Evolutionary conservation across 1,284 basidiomycete species (phyloP).

Genomic region (Cutaneotrichosporon cyanovorans): DNA sequence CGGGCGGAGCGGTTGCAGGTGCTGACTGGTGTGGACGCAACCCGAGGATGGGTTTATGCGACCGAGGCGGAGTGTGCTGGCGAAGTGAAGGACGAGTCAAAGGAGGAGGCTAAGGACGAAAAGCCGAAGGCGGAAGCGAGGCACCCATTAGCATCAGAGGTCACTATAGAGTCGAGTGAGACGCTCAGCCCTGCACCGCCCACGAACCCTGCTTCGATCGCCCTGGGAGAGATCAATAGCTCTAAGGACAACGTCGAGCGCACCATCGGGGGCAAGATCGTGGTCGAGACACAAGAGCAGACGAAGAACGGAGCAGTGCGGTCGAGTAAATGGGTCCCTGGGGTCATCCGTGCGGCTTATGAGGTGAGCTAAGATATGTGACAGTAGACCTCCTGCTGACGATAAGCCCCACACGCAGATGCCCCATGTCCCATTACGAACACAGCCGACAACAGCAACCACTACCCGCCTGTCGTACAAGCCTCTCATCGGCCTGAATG

Average conservation of each 20-base stretch:
- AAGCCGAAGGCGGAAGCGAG: neutral
- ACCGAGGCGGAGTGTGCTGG: conserved; percentile 16
- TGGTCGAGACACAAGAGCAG: conserved; percentile 20
- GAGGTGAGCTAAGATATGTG: conserved; percentile 25
- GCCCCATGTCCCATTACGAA: conserved; percentile 38
- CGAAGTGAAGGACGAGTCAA: conserved; percentile 4
- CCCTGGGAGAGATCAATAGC: conserved; percentile 5
- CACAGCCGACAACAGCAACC: conserved; percentile 31
- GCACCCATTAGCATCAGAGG: conserved; percentile 15
- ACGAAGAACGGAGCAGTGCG: conserved; percentile 10
- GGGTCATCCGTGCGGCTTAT: conserved; percentile 31
- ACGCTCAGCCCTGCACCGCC: conserved; percentile 13
- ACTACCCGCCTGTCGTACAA: conserved; percentile 24
- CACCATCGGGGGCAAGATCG: conserved; percentile 19
- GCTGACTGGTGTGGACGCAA: conserved; percentile 35
- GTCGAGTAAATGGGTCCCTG: conserved; percentile 24
- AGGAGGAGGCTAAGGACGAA: neutral
- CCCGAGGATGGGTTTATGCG: conserved; percentile 32
- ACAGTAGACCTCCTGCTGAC: neutral
- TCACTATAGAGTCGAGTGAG: conserved; percentile 15
- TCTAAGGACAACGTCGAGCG: conserved; percentile 1
- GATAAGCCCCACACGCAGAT: conserved; percentile 41
- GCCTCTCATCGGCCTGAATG: conserved; percentile 24
- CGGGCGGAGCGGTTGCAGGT: conserved; percentile 55
- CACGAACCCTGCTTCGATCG: conserved; percentile 4